Conservation (phyloP, 345 rosid species). For the Gossypium sturtianum region DNA sequence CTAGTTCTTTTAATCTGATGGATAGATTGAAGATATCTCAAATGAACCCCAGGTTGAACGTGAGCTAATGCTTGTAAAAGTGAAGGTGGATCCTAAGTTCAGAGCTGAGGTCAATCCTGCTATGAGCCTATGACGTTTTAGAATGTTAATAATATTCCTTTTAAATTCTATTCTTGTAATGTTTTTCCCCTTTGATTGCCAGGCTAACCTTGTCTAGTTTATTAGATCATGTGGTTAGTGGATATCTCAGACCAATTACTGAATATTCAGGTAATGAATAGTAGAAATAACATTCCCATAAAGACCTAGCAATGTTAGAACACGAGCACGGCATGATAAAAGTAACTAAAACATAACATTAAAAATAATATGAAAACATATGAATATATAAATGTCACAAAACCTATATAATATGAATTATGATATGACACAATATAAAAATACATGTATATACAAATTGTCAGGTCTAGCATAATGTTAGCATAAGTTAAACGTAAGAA, state of each 20-base stretch:
- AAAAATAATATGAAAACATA: neutral
- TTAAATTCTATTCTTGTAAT: neutral
- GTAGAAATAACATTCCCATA: neutral
- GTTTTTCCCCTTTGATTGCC: constrained; percentile 1
- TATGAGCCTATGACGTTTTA: neutral
- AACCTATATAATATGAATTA: neutral
- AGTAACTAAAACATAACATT: neutral
- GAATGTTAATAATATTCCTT: neutral
- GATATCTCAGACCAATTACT: constrained; percentile 68
- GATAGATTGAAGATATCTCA: constrained; percentile 83
- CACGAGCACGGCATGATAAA: neutral
- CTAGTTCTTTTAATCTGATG: neutral
- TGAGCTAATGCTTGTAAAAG: constrained; percentile 80
- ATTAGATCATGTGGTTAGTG: constrained; percentile 85
- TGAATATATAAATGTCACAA: neutral
- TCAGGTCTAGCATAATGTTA: no score
- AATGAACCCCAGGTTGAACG: constrained; percentile 91
- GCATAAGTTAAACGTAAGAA: no score
- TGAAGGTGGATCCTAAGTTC: constrained; percentile 48
- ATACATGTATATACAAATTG: no score
- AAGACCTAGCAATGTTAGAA: no score
- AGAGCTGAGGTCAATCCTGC: constrained; percentile 54
- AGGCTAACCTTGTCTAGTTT: constrained; percentile 14
- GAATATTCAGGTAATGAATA: constrained; percentile 65
- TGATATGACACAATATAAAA: no score